Base-by-base conservation (phyloP, 192 early-diverging fungal species). In the Neocallimastix lanati region DNA sequence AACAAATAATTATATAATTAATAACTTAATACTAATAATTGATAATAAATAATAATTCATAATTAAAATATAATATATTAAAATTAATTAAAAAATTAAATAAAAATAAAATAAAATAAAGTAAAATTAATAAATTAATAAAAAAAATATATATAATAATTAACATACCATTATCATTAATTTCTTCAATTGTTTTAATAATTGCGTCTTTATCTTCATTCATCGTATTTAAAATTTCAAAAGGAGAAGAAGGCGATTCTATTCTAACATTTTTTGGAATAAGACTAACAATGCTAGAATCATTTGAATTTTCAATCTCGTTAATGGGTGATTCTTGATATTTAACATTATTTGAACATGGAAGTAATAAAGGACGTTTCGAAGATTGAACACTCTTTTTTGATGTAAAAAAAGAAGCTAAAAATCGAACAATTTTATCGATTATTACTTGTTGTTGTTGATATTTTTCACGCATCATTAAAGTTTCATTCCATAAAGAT, bases 351-450 rank as follows among this genome's bases (percentile, higher is more conserved):
- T 11, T 67, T 5, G 25, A 25, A 67, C 50, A n/a, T 21, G 18
- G 18, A 21, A 67, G 16, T 67, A 67, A 67, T 3, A 15, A 16
- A 67, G 25, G 50, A 67, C 50, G 50, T n/a, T 67, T 67, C 5
- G 50, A 16, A n/a, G 50, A 67, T 67, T 67, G 50, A 25, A 67
- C 50, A 4, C 2, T n/a, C 25, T 89, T 76, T 85, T 91, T 89
- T 29, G 82, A 81, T 29, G 92, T 88, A 84, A 94, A 96, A 36
- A 98, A 90, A 0, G 93, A 90, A 2, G 95, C 95, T 82, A 98
- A 83, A 84, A 98, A 98, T 21, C 91, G 85, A 79, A 98, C 80
- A 78, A 98, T 97, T 82, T 96, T 97, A 85, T 97, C 93, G 67
- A 98, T 97, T 0, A 92, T 95, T 15, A 91, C 91, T 84, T 98